These are phyloP conservation scores for Avena eriantha DNA, from an alignment of 176 grass and related monocot genomes.

Conservation along the genomic window DNA sequence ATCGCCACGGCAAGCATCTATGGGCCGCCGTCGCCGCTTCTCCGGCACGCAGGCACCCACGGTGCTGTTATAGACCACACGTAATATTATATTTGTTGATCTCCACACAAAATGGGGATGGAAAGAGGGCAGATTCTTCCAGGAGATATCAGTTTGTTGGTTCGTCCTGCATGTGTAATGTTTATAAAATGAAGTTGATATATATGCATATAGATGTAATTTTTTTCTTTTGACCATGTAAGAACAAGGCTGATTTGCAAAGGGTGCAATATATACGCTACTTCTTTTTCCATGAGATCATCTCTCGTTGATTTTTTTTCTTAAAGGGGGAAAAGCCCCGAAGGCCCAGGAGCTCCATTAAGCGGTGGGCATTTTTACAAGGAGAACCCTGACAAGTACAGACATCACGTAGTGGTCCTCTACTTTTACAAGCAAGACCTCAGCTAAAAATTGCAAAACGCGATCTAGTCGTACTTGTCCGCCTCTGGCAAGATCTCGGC, in stretches of 20 bases:
- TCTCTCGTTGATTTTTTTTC: no score
- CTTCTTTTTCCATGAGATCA: slow-evolving; percentile 3
- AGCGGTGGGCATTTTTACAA: no score
- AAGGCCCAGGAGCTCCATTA: no score
- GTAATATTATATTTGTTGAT: slow-evolving; percentile 27
- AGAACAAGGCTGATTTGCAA: slow-evolving; percentile 50
- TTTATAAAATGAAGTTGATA: slow-evolving; percentile 54
- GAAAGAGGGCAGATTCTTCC: slow-evolving; percentile 24
- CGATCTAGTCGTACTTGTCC: no score
- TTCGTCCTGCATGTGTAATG: slow-evolving; percentile 50
- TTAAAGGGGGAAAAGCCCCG: no score
- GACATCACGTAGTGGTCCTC: no score
- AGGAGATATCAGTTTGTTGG: slow-evolving; percentile 49
- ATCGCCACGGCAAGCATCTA: not conserved
- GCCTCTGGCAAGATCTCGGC: no score
- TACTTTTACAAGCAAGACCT: no score
- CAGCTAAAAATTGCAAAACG: no score
- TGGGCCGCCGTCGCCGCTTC: slow-evolving; percentile 1
- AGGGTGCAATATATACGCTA: slow-evolving; percentile 38
- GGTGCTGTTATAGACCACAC: slow-evolving; percentile 32
- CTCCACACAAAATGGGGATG: slow-evolving; percentile 48
- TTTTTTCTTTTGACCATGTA: slow-evolving; percentile 45
- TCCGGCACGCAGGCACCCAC: not conserved
- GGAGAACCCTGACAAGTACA: no score
- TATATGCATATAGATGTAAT: slow-evolving; percentile 42